Evolutionary conservation across 805 yeast species (phyloP).

Genomic region (Starmerella floricola): DNA sequence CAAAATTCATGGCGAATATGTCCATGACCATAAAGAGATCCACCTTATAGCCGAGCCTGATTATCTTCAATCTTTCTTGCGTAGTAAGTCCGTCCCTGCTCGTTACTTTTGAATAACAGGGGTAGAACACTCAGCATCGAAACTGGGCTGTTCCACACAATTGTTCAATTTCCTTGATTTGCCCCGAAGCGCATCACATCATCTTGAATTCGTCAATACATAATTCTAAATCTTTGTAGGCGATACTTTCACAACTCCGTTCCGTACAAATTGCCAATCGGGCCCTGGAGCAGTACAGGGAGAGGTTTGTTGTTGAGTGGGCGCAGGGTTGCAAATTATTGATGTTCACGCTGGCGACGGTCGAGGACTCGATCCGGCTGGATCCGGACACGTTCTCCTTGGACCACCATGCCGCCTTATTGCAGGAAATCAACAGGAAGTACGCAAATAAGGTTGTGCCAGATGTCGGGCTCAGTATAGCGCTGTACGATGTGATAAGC

Average conservation of each 20-base stretch:
- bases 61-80: too few relatives aligned
- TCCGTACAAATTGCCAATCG: background rate
- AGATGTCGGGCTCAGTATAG: conserved; percentile 70
- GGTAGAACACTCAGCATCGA: too few relatives aligned
- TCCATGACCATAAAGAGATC: too few relatives aligned
- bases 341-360: conserved; percentile 76
- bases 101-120: too few relatives aligned
- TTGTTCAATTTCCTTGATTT: too few relatives aligned
- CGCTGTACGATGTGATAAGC: conserved; percentile 72
- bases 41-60: too few relatives aligned
- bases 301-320: background rate
- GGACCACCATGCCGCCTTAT: conserved; percentile 59
- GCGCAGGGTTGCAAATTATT: background rate
- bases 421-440: conserved; percentile 70
- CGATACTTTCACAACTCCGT: background rate
- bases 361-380: conserved; percentile 74
- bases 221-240: too few relatives aligned
- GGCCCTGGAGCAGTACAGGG: background rate
- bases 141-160: too few relatives aligned
- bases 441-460: conserved; percentile 77
- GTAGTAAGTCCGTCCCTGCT: too few relatives aligned
- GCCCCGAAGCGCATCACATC: too few relatives aligned
- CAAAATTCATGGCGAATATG: too few relatives aligned
- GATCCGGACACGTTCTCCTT: conserved; percentile 74
- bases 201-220: too few relatives aligned